Percentiles rank a stretch among this genome's conserved stretches.
Conservation (phyloP, 2,329 filamentous ascomycete genomes). For the Aphanocladium album region DNA sequence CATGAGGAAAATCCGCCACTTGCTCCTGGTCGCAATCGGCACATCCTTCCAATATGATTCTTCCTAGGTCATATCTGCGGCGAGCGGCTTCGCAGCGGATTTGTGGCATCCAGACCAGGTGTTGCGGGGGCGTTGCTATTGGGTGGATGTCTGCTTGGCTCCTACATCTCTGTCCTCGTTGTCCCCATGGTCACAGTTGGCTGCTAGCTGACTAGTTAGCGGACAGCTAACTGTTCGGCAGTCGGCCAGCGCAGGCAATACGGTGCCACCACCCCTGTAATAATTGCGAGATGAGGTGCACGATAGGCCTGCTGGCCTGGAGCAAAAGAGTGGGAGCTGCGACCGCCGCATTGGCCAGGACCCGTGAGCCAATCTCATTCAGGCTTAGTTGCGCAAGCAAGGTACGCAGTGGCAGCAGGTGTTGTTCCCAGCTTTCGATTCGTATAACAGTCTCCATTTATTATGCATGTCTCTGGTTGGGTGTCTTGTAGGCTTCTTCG, state of each 20-base stretch:
- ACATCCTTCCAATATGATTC: not conserved
- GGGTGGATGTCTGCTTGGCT: not conserved
- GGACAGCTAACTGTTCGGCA: not conserved
- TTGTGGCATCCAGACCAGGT: not conserved
- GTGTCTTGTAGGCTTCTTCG: not conserved
- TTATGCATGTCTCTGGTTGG: not conserved
- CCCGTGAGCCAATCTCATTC: not conserved
- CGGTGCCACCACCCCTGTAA: not conserved
- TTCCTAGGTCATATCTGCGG: not conserved
- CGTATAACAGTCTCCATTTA: not conserved
- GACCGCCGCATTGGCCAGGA: conserved; percentile 1
- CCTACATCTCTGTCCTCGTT: not conserved
- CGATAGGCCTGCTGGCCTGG: not conserved
- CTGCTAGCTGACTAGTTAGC: not conserved
- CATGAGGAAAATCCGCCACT: not conserved
- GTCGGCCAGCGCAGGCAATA: not conserved
- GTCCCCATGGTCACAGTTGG: not conserved
- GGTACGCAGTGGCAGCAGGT: not conserved
- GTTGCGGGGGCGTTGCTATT: not conserved
- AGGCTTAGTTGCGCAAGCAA: not conserved
- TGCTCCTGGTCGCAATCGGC: not conserved
- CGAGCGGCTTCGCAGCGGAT: not conserved
- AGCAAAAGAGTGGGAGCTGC: not conserved
- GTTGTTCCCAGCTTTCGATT: not conserved
- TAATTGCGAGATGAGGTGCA: not conserved